Evolutionary conservation across 805 yeast species (phyloP).

Genomic region (Pichia ethanolica): DNA sequence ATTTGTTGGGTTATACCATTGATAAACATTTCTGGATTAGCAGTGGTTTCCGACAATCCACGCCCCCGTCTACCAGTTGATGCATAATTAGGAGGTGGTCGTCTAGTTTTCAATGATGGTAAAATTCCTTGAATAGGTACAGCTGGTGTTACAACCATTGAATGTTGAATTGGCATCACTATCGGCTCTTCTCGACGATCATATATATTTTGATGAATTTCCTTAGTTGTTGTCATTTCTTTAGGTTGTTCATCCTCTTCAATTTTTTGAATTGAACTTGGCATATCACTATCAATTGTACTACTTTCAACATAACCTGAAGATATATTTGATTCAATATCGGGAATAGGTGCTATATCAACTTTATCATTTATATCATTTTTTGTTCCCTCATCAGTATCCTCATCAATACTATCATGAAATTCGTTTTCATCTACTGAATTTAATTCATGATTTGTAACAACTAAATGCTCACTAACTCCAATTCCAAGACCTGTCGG

Average conservation of each 20-base stretch:
- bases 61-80: constrained; percentile 32
- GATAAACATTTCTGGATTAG: constrained; percentile 26
- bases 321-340: not conserved
- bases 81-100: constrained; percentile 36
- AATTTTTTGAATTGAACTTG: too few species aligned
- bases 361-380: not conserved
- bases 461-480: not conserved
- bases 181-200: constrained; percentile 34
- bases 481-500: constrained; percentile 4
- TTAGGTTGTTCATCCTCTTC: not conserved
- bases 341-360: constrained; percentile 4
- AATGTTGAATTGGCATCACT: constrained; percentile 26
- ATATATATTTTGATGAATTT: constrained; percentile 17
- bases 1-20: constrained; percentile 5
- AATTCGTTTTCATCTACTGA: not conserved
- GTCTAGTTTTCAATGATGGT: constrained; percentile 12
- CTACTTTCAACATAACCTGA: not conserved
- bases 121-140: constrained; percentile 8
- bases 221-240: not conserved
- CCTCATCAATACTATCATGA: not conserved
- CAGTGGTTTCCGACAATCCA: constrained; percentile 29
- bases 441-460: not conserved
- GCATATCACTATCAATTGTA: not conserved
- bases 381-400: not conserved
- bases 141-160: constrained; percentile 18